These are phyloP conservation scores for Xylaria hypoxylon DNA, from an alignment of 2,329 filamentous ascomycete genomes.

Conservation along the genomic window DNA sequence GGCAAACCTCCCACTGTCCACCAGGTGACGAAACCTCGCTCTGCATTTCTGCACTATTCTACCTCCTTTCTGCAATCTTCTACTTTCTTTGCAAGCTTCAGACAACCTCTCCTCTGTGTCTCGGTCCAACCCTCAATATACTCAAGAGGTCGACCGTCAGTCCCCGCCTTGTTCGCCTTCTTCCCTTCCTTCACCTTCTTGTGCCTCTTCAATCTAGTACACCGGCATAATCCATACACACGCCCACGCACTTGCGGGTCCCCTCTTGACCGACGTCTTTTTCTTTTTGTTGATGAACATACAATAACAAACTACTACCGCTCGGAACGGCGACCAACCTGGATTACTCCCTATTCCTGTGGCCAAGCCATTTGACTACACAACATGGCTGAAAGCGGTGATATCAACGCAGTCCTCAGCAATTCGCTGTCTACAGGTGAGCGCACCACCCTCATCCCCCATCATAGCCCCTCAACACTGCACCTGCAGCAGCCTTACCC, in stretches of 20 bases:
- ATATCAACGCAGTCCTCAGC: constrained; percentile 97
- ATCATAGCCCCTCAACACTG: constrained; percentile 32
- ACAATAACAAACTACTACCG: constrained; percentile 27
- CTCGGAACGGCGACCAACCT: constrained; percentile 32
- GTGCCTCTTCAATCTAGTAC: constrained; percentile 25
- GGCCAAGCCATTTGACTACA: constrained; percentile 47
- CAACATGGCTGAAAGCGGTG: constrained; percentile 76
- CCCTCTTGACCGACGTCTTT: constrained; percentile 37
- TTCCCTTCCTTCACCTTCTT: constrained; percentile 40
- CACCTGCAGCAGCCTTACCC: constrained; percentile 14
- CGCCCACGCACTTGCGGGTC: constrained; percentile 24
- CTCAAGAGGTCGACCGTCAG: constrained; percentile 23
- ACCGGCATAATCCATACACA: constrained; percentile 18
- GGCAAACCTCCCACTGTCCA: constrained; percentile 40
- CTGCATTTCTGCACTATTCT: constrained; percentile 46
- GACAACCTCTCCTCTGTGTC: constrained; percentile 39
- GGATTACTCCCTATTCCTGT: constrained; percentile 30
- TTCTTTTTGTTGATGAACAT: constrained; percentile 23
- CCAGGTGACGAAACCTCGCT: constrained; percentile 43
- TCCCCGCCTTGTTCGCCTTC: constrained; percentile 32
- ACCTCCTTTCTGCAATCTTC: constrained; percentile 45
- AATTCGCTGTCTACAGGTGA: constrained; percentile 95
- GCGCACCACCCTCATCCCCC: constrained; percentile 51
- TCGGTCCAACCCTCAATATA: constrained; percentile 43
- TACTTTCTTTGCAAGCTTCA: constrained; percentile 42